phyloP scores from a whole-genome alignment of 768 basidiomycete species.

The Mycena olivaceomarginata region DNA sequence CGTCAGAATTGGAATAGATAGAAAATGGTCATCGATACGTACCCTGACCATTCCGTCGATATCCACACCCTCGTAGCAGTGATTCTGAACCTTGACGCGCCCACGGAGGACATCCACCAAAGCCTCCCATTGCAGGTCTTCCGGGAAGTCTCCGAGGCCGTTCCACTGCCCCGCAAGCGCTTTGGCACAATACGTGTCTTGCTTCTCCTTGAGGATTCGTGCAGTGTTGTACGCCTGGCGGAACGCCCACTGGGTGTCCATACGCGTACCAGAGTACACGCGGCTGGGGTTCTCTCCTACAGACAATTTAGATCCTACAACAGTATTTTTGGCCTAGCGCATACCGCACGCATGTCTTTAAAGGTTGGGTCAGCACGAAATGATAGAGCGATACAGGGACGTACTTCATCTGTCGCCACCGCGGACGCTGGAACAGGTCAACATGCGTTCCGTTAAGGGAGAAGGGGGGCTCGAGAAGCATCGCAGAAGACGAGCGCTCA shows the following conservation, averaged over 20 bases:
- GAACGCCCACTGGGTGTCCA: constrained; percentile 82
- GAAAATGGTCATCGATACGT: constrained; percentile 51
- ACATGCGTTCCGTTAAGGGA: constrained; percentile 63
- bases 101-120: constrained; percentile 85
- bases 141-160: constrained; percentile 73
- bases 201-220: constrained; percentile 75
- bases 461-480: constrained; percentile 87
- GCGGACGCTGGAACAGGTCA: constrained; percentile 51
- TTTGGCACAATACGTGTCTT: constrained; percentile 79
- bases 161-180: constrained; percentile 67
- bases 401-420: constrained; percentile 89
- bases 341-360: constrained; percentile 82
- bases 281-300: constrained; percentile 52
- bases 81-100: constrained; percentile 76
- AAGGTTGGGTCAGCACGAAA: neutral
- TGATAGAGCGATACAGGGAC: neutral
- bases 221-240: constrained; percentile 85
- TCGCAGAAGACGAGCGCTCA: constrained; percentile 80
- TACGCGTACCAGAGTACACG: constrained; percentile 68
- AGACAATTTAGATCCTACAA: neutral
- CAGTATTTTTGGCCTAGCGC: constrained; percentile 55
- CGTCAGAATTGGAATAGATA: neutral
- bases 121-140: constrained; percentile 82
- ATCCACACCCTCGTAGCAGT: constrained; percentile 77
- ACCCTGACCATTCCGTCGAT: constrained; percentile 80